Base-by-base conservation (phyloP, 1,139 yeast species). In the Pichia sp. region DNA sequence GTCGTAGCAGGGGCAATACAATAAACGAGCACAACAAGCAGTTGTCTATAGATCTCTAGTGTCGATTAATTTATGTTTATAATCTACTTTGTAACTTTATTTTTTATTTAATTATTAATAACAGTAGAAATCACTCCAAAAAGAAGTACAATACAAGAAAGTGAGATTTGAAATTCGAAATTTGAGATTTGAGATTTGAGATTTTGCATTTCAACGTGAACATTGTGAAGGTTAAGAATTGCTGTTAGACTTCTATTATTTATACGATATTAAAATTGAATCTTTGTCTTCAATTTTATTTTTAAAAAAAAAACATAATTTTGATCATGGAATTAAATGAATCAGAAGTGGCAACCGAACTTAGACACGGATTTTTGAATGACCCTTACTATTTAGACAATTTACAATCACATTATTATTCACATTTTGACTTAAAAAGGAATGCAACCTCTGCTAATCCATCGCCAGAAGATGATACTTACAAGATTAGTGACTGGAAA, bases 361-460 rank as follows among this genome's bases (percentile, higher is more conserved):
- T 60, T 10, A 53, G 66, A 43, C 66, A 63, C 47, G 66, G 66
- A 30, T 51, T 63, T 25, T 46, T 57, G 37, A 62, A 62, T 40
- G 64, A 63, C 41, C 58, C 61, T 30, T 53, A 58, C 28, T 59
- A 55, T 39, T 45, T 63, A 43, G 60, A 59, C 39, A 53, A 54
- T 11, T 50, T 63, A 4, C 65, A 60, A 42, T 56, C 61, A 4
- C 65, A 62, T 39, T 63, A 62, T 45, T 61, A 56, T 41, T 61
- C 65, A 9, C 66, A 63, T 50, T 63, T 54, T 54, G 66, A 63
- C 47, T 62, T 60, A 39, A 92, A 92, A 66, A 78, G 97, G 45
- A 97, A 92, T 63, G 86, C 82, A 57, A 86, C 96, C 3, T 86
- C 87, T 51, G 96, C 96, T 25, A 86, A 83, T 59, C 96, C 97